phyloP scores from a whole-genome alignment of 2,329 filamentous ascomycete species.

The Celoporthe dispersa region DNA sequence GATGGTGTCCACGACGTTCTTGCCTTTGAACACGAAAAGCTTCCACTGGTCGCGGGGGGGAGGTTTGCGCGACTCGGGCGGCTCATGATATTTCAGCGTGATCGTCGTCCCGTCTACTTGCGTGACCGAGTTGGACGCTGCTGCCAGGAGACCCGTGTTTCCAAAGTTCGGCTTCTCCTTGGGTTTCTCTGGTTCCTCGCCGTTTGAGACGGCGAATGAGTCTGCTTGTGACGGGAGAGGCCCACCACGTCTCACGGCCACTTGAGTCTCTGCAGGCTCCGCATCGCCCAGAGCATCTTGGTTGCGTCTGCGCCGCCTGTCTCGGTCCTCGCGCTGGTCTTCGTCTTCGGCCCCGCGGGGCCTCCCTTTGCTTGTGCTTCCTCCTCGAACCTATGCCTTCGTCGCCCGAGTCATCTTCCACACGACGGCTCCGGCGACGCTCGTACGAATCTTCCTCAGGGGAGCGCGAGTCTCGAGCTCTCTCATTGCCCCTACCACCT shows the following conservation, averaged over 20 bases:
- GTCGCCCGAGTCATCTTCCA: slow-evolving; percentile 12
- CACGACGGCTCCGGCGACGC: slow-evolving; percentile 6
- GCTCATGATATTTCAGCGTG: slow-evolving; percentile 94
- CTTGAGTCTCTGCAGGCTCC: slow-evolving; percentile 12
- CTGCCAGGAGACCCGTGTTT: slow-evolving; percentile 79
- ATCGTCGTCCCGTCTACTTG: slow-evolving; percentile 76
- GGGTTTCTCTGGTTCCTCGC: slow-evolving; percentile 57
- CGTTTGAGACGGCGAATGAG: slow-evolving; percentile 61
- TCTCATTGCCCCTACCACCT: slow-evolving; percentile 8
- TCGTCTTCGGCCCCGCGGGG: slow-evolving; percentile 5
- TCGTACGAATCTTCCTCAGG: slow-evolving; percentile 19
- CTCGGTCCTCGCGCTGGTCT: slow-evolving; percentile 1
- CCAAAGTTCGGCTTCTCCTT: slow-evolving; percentile 90
- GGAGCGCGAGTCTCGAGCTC: slow-evolving; percentile 16
- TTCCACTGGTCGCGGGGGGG: slow-evolving; percentile 80
- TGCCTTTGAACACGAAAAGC: slow-evolving; percentile 88
- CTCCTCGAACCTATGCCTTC: neutral
- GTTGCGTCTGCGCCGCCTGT: slow-evolving; percentile 2
- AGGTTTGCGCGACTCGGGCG: slow-evolving; percentile 88
- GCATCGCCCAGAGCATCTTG: slow-evolving; percentile 6
- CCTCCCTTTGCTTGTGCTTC: slow-evolving; percentile 14
- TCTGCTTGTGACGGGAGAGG: slow-evolving; percentile 64
- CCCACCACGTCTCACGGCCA: slow-evolving; percentile 41
- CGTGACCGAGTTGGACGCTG: slow-evolving; percentile 78
- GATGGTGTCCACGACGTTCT: slow-evolving; percentile 80